Percentiles rank a stretch among this genome's conserved stretches.
Conservation (phyloP, 2,329 filamentous ascomycete species). For the Stemphylium beticola region DNA sequence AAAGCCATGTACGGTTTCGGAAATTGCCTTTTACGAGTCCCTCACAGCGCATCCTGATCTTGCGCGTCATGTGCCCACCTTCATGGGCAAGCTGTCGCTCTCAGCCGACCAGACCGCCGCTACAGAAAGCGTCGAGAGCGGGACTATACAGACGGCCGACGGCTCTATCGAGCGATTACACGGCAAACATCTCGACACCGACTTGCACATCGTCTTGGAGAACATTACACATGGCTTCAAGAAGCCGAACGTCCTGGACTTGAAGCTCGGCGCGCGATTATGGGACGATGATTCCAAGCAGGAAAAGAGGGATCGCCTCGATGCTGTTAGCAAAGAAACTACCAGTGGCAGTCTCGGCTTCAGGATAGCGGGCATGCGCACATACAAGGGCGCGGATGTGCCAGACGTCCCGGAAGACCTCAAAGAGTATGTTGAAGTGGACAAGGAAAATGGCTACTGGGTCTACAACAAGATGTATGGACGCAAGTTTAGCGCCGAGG, state of each 20-base stretch:
- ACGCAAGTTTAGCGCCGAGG: slow-evolving; percentile 60
- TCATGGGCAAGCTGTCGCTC: slow-evolving; percentile 78
- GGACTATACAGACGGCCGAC: slow-evolving; percentile 34
- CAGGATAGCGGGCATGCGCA: slow-evolving; percentile 70
- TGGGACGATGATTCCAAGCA: slow-evolving; percentile 76
- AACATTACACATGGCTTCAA: slow-evolving; percentile 83
- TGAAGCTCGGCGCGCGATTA: slow-evolving; percentile 85
- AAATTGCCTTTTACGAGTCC: slow-evolving; percentile 89
- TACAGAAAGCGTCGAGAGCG: slow-evolving; percentile 29
- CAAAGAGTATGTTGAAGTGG: slow-evolving; percentile 43
- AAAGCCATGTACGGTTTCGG: slow-evolving; percentile 86
- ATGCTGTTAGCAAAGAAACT: slow-evolving; percentile 64
- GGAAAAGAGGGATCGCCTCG: slow-evolving; percentile 64
- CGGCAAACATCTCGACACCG: slow-evolving; percentile 73
- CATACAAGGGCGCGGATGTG: slow-evolving; percentile 52
- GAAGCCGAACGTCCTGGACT: slow-evolving; percentile 86
- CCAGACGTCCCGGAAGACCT: slow-evolving; percentile 31
- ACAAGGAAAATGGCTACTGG: slow-evolving; percentile 61
- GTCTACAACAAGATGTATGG: slow-evolving; percentile 72
- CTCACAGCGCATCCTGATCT: slow-evolving; percentile 73
- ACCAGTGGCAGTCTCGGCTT: slow-evolving; percentile 67
- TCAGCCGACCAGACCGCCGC: slow-evolving; percentile 27
- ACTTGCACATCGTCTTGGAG: slow-evolving; percentile 81
- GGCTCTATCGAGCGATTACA: slow-evolving; percentile 51
- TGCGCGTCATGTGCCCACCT: slow-evolving; percentile 80